These are phyloP conservation scores for Pinus tabuliformis DNA, from an alignment of 75 land plant genomes.

Conservation along the genomic window DNA sequence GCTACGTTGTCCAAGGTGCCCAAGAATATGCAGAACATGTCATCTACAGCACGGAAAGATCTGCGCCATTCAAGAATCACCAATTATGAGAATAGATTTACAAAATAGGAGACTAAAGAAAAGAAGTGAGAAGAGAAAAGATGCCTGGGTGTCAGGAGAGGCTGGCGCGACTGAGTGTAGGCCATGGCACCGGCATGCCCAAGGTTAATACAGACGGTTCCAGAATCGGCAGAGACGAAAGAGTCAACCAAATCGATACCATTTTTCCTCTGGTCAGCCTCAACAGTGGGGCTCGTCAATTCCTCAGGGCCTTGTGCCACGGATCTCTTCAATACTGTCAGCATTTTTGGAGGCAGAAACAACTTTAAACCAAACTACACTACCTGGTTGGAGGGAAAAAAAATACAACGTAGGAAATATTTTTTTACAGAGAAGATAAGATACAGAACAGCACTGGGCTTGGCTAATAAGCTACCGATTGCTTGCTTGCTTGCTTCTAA, in stretches of 20 bases:
- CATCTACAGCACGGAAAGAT: slow-evolving; percentile 10
- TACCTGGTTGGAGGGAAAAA: too few species aligned
- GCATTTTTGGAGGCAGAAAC: slow-evolving; percentile 15
- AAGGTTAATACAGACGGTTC: slow-evolving; percentile 20
- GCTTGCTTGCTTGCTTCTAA: too few species aligned
- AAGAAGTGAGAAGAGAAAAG: not conserved
- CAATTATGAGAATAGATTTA: too few species aligned
- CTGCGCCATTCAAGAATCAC: not conserved
- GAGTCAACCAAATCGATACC: slow-evolving; percentile 23
- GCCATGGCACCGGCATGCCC: slow-evolving; percentile 28
- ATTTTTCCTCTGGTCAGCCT: slow-evolving; percentile 12
- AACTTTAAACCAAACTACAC: too few species aligned
- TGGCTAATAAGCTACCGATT: too few species aligned
- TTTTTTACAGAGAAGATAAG: too few species aligned
- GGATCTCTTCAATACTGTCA: slow-evolving; percentile 26
- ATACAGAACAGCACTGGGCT: too few species aligned
- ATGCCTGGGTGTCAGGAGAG: slow-evolving; percentile 33
- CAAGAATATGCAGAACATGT: slow-evolving; percentile 83
- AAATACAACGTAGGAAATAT: too few species aligned
- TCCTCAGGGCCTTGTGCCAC: slow-evolving; percentile 33
- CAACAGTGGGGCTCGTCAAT: slow-evolving; percentile 23
- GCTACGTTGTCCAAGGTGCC: slow-evolving; percentile 82
- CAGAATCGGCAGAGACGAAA: slow-evolving; percentile 14
- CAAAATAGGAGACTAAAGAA: too few species aligned
- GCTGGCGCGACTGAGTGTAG: slow-evolving; percentile 24